Base-by-base conservation (phyloP, 495 filamentous ascomycete genomes). In the Neurospora tetraspora region DNA sequence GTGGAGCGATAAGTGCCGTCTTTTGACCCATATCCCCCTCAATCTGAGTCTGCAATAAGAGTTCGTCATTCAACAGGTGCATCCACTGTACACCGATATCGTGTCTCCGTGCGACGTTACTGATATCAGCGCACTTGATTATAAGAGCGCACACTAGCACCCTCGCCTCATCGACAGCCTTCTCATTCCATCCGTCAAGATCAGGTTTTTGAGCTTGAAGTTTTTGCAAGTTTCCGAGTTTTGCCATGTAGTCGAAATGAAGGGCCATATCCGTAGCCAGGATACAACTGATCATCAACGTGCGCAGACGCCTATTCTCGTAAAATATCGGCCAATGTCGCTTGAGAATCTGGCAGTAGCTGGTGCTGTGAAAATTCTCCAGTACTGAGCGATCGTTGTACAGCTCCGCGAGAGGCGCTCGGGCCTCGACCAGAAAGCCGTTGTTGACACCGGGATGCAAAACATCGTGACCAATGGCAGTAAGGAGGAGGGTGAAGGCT, bases 371-470 rank as follows among this genome's bases (percentile, higher is more conserved):
- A 79, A 98, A 99, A 18, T 94, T 95, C 82, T 99, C 96, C 37
- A 99, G 87, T 31, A 99, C 96, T 18, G 96, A 99, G 74, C 91
- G 92, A 80, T 99, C 96, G 80, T 98, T 99, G 82, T 99, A 99
- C 16, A 98, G 85, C 79, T 98, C 96, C n/a, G 96, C 96, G 20
- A 99, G 85, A 14, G 96, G 96, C 45, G 96, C 92, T 78, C 98
- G 97, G 27, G 97, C 88, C 69, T 92, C 93, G 34, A 97, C 90
- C 10, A 99, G 84, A 78, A 99, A 99, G 16, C 94, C 93, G 80
- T 99, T 99, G 83, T 98, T 99, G 72, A 99, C 96, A 42, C 96
- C 96, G 18, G 96, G 96, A 81, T 99, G 96, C 39, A 96, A 96
- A 45, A 98, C 96, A 78, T 99, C 96, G 76, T 99, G 96, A 47